Evolutionary conservation across 805 yeast genomes (phyloP).

Genomic region (Metschnikowia lachancei): DNA sequence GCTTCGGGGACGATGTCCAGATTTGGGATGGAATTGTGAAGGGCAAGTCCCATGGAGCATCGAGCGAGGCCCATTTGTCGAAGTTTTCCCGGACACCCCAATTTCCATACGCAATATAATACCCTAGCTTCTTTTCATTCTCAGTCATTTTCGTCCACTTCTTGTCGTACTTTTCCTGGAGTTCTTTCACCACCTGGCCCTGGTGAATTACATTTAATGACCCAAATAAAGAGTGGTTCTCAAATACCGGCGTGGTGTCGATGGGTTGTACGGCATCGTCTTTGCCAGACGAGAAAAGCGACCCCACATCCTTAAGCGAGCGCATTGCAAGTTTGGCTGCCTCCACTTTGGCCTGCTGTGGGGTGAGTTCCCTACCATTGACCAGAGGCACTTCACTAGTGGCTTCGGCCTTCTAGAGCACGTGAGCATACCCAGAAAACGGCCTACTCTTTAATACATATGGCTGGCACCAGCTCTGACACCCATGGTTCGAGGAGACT

Average conservation of each 20-base stretch:
- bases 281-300: slow-evolving; percentile 39
- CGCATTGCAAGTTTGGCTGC: slow-evolving; percentile 41
- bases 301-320: slow-evolving; percentile 40
- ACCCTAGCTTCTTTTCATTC: slow-evolving; percentile 54
- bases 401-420: background rate
- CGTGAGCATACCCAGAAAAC: background rate
- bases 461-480: background rate
- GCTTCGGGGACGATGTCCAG: slow-evolving; percentile 25
- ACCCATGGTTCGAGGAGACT: background rate
- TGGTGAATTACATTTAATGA: slow-evolving; percentile 48
- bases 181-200: slow-evolving; percentile 54
- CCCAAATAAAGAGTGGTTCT: slow-evolving; percentile 35
- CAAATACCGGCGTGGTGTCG: slow-evolving; percentile 43
- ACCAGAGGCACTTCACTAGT: slow-evolving; percentile 2
- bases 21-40: slow-evolving; percentile 44
- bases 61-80: slow-evolving; percentile 41
- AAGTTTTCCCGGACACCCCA: slow-evolving; percentile 68
- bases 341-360: slow-evolving; percentile 24
- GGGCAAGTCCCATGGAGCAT: slow-evolving; percentile 59
- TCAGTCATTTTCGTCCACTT: slow-evolving; percentile 54
- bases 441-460: background rate
- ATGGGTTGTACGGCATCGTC: slow-evolving; percentile 46
- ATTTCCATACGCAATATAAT: slow-evolving; percentile 64
- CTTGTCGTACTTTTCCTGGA: slow-evolving; percentile 48
- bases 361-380: slow-evolving; percentile 16